Percentiles rank a stretch among this genome's conserved stretches.
Evolutionary conservation across 2,329 filamentous ascomycete species (phyloP).

Genomic region (Epichloe elymi): DNA sequence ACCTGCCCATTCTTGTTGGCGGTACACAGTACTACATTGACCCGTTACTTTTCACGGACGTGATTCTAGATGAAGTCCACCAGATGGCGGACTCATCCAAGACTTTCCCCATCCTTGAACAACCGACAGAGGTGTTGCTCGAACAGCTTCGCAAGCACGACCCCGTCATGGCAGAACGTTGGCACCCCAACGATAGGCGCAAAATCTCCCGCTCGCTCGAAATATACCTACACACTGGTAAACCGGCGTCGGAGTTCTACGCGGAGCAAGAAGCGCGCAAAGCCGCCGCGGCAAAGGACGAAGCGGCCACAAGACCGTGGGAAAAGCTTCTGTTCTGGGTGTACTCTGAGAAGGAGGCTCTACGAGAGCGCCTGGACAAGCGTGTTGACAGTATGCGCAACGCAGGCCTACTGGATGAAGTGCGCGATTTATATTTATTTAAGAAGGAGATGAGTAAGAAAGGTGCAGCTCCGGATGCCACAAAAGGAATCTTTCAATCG

Average conservation of each 20-base stretch:
- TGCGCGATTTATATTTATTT: constrained; percentile 30
- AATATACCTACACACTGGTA: constrained; percentile 76
- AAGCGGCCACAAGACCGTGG: constrained; percentile 22
- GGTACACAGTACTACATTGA: constrained; percentile 95
- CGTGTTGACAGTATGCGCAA: constrained; percentile 78
- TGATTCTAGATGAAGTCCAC: constrained; percentile 34
- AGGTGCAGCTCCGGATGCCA: constrained; percentile 52
- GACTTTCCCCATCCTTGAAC: constrained; percentile 57
- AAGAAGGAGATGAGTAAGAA: constrained; percentile 21
- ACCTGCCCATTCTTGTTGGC: constrained; percentile 79
- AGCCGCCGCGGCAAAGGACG: constrained; percentile 13
- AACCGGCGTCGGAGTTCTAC: constrained; percentile 74
- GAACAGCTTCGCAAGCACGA: constrained; percentile 67
- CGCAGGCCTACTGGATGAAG: constrained; percentile 35
- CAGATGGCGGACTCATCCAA: constrained; percentile 19
- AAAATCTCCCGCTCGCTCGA: constrained; percentile 85
- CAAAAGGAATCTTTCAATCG: constrained; percentile 84
- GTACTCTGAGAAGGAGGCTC: constrained; percentile 54
- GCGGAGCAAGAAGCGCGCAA: constrained; percentile 51
- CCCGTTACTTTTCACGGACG: constrained; percentile 63
- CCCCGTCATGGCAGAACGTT: constrained; percentile 74
- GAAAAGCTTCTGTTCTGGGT: constrained; percentile 73
- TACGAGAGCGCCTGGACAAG: constrained; percentile 58
- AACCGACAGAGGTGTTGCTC: constrained; percentile 57
- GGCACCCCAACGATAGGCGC: constrained; percentile 86